Base-by-base conservation (phyloP, 257 asterid species). In the Fraxinus quadrangulata region DNA sequence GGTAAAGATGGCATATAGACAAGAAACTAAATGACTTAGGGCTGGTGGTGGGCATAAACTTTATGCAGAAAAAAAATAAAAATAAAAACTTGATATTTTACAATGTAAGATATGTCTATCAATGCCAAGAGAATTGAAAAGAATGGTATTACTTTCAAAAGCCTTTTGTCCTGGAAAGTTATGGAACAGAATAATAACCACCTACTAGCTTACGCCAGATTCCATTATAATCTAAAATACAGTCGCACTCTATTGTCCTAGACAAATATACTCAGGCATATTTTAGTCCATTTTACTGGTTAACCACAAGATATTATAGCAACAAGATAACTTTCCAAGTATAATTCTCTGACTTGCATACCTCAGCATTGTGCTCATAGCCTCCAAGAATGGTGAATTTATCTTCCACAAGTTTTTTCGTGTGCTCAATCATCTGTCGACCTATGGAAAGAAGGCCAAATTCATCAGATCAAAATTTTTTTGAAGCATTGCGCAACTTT, bases 341-440 rank as follows among this genome's bases (percentile, higher is more conserved):
- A 68, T n/a, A 75, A 37, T 7, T 3, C 26, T 45, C 10, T 42
- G 40, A 69, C 26, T 68, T 69, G 33, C 42, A 71, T 87, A 95
- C 99, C 96, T 95, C 97, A 70, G 97, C 98, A 73, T 79, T 93
- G 87, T 95, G 94, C 78, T 90, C 90, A 83, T 91, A 95, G 85
- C 97, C 97, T 82, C 89, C 91, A 79, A 87, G 86, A 82, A 84
- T 82, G 17, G 90, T 88, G 86, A 95, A 95, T 79, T 90, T 95
- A 77, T 90, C 98, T 84, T 95, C 98, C 86, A 95, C 99, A 31
- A 93, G 90, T 80, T 92, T 93, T 83, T 93, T 93, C 67, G 99
- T 93, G 87, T 91, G 97, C 84, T 95, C 99, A 86, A 95, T 95
- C 99, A 95, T 93, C 84, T 93, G 97, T 33, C 99, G 97, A 75